Conservation (phyloP, 2,329 filamentous ascomycete species). For the Scytalidium lignicola region DNA sequence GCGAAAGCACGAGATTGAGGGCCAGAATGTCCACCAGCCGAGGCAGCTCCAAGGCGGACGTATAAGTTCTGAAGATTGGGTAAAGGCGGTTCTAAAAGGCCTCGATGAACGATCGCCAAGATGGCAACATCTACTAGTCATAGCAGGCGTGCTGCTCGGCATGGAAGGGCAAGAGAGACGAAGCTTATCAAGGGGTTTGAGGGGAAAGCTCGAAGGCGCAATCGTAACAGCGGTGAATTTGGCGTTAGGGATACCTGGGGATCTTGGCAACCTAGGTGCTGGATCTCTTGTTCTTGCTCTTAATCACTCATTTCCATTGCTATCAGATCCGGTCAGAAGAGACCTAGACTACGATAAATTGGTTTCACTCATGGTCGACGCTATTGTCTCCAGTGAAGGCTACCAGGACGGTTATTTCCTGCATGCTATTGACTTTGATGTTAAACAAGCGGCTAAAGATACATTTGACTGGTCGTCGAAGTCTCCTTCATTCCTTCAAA, state of each 20-base stretch:
- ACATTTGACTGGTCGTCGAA: constrained; percentile 55
- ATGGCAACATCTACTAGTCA: constrained; percentile 62
- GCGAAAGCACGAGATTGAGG: constrained; percentile 27
- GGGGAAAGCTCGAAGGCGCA: constrained; percentile 53
- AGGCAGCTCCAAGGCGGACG: constrained; percentile 48
- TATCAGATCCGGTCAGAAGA: constrained; percentile 47
- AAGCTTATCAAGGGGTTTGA: constrained; percentile 47
- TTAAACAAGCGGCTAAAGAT: constrained; percentile 42
- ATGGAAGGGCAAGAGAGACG: constrained; percentile 52
- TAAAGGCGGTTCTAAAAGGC: constrained; percentile 32
- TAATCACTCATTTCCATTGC: constrained; percentile 57
- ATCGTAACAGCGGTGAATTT: constrained; percentile 58
- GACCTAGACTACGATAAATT: constrained; percentile 54
- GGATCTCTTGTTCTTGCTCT: constrained; percentile 53
- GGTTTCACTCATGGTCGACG: constrained; percentile 51
- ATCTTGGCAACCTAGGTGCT: constrained; percentile 43
- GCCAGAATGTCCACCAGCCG: constrained; percentile 28
- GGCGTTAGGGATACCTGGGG: constrained; percentile 47
- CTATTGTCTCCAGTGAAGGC: constrained; percentile 55
- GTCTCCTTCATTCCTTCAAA: constrained; percentile 51
- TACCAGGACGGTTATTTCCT: constrained; percentile 62
- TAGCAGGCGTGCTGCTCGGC: constrained; percentile 57
- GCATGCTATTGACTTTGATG: constrained; percentile 55
- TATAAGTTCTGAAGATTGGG: constrained; percentile 38
- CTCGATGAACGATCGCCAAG: constrained; percentile 53